These are phyloP conservation scores for Salvia miltiorrhiza DNA, from an alignment of 257 asterid species.

Conservation along the genomic window DNA sequence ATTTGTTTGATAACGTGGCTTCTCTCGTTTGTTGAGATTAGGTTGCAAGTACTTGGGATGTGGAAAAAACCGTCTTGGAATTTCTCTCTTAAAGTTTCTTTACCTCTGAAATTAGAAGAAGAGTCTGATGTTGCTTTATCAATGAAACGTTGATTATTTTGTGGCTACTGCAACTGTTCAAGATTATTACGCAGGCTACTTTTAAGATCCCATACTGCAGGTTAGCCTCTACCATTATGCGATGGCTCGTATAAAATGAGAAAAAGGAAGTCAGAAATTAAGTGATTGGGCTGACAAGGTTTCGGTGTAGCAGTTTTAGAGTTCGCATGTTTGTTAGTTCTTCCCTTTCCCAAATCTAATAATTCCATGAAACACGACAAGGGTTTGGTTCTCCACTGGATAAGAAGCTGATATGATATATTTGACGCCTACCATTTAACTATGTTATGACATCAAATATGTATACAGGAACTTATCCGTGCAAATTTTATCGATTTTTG, in stretches of 20 bases:
- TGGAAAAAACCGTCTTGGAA: not conserved
- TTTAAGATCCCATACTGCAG: not conserved
- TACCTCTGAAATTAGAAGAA: not conserved
- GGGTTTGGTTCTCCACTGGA: not conserved
- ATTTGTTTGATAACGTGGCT: not conserved
- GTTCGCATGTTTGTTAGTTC: not conserved
- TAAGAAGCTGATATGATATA: not conserved
- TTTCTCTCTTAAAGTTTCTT: not conserved
- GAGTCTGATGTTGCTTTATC: not conserved
- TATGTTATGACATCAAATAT: not conserved
- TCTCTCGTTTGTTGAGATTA: not conserved
- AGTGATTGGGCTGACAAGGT: not conserved
- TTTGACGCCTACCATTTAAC: not conserved
- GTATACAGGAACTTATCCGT: not conserved
- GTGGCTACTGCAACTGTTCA: conserved; percentile 6
- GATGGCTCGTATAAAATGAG: not conserved
- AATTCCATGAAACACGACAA: not conserved
- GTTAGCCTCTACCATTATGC: not conserved
- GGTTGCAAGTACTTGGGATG: not conserved
- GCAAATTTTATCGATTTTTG: not conserved
- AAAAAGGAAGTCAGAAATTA: not conserved
- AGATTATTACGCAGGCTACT: not conserved
- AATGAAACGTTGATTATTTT: not conserved
- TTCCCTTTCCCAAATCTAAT: not conserved
- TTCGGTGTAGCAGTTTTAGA: not conserved